phyloP scores from a whole-genome alignment of 2,329 filamentous ascomycete species.

The Arthrinium phaeospermum region DNA sequence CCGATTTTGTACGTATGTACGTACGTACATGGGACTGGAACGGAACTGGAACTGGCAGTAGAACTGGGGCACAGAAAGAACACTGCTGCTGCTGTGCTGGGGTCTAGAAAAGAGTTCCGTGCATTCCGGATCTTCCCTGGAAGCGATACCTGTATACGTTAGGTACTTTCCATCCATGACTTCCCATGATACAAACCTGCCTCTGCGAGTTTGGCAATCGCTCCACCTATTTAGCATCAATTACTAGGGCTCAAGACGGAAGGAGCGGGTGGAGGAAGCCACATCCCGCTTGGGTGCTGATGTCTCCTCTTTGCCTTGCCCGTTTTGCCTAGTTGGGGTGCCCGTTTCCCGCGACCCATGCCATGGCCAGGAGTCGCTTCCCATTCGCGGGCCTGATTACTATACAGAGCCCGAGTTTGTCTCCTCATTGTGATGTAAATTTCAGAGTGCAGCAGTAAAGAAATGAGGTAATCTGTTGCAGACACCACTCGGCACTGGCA shows the following conservation, averaged over 20 bases:
- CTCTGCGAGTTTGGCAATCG: not conserved
- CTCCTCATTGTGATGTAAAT: not conserved
- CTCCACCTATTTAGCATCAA: constrained; percentile 2
- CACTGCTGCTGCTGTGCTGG: not conserved
- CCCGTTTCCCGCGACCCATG: constrained; percentile 6
- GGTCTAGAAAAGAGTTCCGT: constrained; percentile 8
- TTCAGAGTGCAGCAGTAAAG: not conserved
- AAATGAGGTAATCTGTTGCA: constrained; percentile 14
- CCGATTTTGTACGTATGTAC: not conserved
- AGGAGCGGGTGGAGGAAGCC: constrained; percentile 12
- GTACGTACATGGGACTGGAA: not conserved
- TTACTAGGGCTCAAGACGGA: not conserved
- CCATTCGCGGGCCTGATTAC: not conserved
- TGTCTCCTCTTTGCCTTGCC: constrained; percentile 7
- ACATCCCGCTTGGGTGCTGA: constrained; percentile 2
- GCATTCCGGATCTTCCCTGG: constrained; percentile 7
- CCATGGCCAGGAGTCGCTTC: not conserved
- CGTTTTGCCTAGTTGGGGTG: not conserved
- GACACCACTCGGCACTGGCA: not conserved
- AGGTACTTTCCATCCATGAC: not conserved
- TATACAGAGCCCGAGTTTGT: not conserved
- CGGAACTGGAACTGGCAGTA: not conserved
- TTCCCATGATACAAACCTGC: not conserved
- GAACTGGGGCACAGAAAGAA: not conserved
- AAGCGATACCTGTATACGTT: not conserved